These are phyloP conservation scores for Secale cereale DNA, from an alignment of 176 grass and related monocot genomes.

Conservation along the genomic window DNA sequence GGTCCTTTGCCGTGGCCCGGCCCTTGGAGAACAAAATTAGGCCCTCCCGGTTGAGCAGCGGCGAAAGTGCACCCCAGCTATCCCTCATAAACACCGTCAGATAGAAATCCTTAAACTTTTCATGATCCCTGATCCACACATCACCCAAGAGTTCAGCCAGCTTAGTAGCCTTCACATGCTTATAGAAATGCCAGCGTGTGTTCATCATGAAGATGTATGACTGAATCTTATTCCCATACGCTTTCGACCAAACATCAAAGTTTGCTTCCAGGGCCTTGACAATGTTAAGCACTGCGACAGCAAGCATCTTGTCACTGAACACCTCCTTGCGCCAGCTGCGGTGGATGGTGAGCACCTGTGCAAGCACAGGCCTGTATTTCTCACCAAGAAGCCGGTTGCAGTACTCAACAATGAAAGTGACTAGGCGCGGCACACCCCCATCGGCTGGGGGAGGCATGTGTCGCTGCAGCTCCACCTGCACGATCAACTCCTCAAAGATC, in stretches of 20 bases:
- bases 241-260: conserved; percentile 74
- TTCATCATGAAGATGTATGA: conserved; percentile 81
- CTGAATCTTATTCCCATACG: conserved; percentile 45
- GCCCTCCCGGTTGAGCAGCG: conserved; percentile 71
- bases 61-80: conserved; percentile 75
- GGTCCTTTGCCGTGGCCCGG: conserved; percentile 69
- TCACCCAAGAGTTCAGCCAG: conserved; percentile 70
- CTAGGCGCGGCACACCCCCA: conserved; percentile 53
- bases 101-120: conserved; percentile 82
- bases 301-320: conserved; percentile 60
- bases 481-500: conserved; percentile 73
- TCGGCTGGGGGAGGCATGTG: conserved; percentile 51
- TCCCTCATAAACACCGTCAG: conserved; percentile 60
- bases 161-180: conserved; percentile 67
- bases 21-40: conserved; percentile 90
- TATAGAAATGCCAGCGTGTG: conserved; percentile 79
- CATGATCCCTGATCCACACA: conserved; percentile 64
- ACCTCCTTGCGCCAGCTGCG: conserved; percentile 71
- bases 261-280: conserved; percentile 74
- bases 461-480: conserved; percentile 80
- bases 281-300: conserved; percentile 46
- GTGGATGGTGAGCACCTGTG: conserved; percentile 68
- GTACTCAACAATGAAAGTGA: conserved; percentile 70
- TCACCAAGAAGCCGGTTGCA: conserved; percentile 65
- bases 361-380: conserved; percentile 54